Conservation (phyloP, 176 grass and related monocot genomes). For the Phyllostachys edulis region DNA sequence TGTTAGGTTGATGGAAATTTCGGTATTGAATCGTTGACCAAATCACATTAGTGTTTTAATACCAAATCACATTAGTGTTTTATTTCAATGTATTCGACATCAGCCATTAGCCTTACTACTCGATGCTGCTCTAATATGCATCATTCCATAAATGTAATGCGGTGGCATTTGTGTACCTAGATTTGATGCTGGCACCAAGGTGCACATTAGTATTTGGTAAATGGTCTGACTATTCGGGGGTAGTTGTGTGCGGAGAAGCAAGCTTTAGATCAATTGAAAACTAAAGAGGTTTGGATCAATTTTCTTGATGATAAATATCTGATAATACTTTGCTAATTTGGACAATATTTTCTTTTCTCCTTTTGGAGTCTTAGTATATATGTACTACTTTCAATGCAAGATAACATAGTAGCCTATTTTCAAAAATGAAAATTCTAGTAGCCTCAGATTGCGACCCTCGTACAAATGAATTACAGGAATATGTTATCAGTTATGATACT, state of each 20-base stretch:
- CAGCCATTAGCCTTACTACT: background rate
- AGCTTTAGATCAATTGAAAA: background rate
- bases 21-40: background rate
- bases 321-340: background rate
- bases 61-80: background rate
- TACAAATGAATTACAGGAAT: background rate
- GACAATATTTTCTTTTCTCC: background rate
- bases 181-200: background rate
- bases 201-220: background rate
- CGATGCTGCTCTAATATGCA: background rate
- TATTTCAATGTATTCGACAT: background rate
- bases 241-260: background rate
- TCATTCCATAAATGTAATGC: background rate
- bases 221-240: background rate
- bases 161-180: background rate
- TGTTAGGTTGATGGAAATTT: background rate
- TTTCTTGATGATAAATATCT: background rate
- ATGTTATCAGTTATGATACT: background rate
- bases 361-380: background rate
- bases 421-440: background rate
- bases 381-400: background rate
- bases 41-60: background rate
- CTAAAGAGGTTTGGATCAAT: background rate
- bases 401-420: background rate
- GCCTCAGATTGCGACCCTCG: background rate